Base-by-base conservation (phyloP, 192 early-diverging fungal species). In the Coemansia sp. region DNA sequence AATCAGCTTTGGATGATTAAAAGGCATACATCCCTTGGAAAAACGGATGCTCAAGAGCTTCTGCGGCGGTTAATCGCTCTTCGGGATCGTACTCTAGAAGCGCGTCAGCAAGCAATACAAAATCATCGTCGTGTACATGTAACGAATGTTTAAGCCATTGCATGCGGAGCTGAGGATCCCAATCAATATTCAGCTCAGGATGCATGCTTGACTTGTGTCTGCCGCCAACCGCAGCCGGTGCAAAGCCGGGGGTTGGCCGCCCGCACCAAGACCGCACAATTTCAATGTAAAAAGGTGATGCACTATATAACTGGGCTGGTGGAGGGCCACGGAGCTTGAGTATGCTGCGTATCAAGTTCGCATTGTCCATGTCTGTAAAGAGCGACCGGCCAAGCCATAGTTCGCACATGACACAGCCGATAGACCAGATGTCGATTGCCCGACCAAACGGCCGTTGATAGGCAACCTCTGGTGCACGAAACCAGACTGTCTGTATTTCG, bases 401-500 rank as follows among this genome's bases (percentile, higher is more conserved):
- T 65, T 94, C 93, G 41, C 93, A 73, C 87, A 94, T 86, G 45
- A 94, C 85, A 64, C 93, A 94, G 61, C 88, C 87, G 32, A 77
- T 53, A 65, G 94, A 92, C 97, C 97, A 99, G 64, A 99, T 90
- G 74, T 99, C 97, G 41, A 97, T 90, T 47, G 87, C 92, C 9
- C 74, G 69, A 40, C 79, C 79, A 64, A 82, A 82, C 18, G 79
- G 79, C 37, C 86, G 86, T 16, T 90, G 89, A 77, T 99, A 99
- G 3, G 86, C 85, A 7, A 99, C 83, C 67, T 98, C 96, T 0
- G 94, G 94, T 13, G 95, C 90, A 15, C 97, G 86, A 72, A 98
- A 99, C 97, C 97, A 99, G 16, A 97, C 79, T 5, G 97, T 99
- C 64, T 97, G 94, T 16, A 99, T 96, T 53, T 90, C 82, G 56